Evolutionary conservation across 257 asterid genomes (phyloP), one percentile per base, ranked within the genome.

Genomic region (Phtheirospermum japonicum): DNA sequence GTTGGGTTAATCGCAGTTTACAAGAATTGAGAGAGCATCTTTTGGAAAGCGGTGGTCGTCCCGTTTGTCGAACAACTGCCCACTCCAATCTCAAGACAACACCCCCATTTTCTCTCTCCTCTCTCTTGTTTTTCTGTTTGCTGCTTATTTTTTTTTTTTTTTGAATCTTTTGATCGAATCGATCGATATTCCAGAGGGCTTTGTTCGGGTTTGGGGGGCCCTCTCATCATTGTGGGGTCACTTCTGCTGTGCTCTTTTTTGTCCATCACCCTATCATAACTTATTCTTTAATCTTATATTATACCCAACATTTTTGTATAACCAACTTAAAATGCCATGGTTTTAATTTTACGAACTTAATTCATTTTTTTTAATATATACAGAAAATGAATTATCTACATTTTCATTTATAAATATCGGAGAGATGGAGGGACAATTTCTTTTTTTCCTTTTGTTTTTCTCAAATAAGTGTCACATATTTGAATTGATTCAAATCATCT

Each of bases 41-140:
- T 84, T 87, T 75, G 90, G 77, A 87, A 87, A 87, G 85, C 74
- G 93, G 83, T 78, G 79, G 77, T 83, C 84, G 76, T 77, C 83
- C 85, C 76, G 77, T 78, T 87, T 84, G 90, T 84, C 85, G 74
- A 11, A 34, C 10, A n/a, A 2, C 85, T 63, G 51, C 74, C 68
- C 49, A 58, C 89, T 64, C 84, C 80, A 84, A 86, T 86, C 87
- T 86, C 95, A 20, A 83, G 85, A 81, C 79, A 79, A 7, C 49
- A 75, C 73, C 79, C 71, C 76, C 73, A 2, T 77, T 73, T 79
- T 74, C 68, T 54, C 52, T 18, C 28, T 58, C 3, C 56, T 64
- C 48, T 63, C 60, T 57, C 67, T 54, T 42, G 69, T 66, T 68
- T 75, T 77, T 79, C 76, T 69, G 64, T 57, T 34, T 63, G 60